phyloP scores from a whole-genome alignment of 805 yeast genomes.

The Myxozyma nipponensis region DNA sequence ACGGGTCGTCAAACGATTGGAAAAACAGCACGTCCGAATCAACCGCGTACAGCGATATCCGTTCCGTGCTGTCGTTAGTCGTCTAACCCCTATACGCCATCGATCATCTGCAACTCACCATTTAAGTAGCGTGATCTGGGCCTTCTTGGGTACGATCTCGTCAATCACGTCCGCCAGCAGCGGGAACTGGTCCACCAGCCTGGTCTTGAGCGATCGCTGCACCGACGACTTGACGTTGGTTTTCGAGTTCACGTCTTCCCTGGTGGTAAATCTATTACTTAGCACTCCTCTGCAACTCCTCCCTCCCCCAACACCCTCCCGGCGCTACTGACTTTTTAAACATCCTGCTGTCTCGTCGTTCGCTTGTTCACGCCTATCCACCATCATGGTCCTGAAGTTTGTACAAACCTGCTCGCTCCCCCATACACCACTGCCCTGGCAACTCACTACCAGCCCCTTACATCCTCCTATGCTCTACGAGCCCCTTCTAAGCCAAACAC shows the following conservation, averaged over 20 bases:
- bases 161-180: conserved; percentile 73
- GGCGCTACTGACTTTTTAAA: background rate
- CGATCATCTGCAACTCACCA: conserved; percentile 51
- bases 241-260: conserved; percentile 83
- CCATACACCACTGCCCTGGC: no score
- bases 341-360: background rate
- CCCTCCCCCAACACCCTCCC: no score
- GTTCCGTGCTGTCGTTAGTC: conserved; percentile 61
- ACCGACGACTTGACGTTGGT: conserved; percentile 90
- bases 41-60: conserved; percentile 65
- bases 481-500: no score
- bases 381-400: no score
- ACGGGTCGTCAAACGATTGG: conserved; percentile 74
- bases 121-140: conserved; percentile 72
- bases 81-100: background rate
- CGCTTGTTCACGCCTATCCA: no score
- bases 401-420: no score
- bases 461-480: no score
- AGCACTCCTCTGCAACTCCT: no score
- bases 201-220: conserved; percentile 81
- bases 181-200: conserved; percentile 69
- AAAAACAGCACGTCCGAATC: conserved; percentile 71
- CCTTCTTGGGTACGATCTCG: conserved; percentile 80
- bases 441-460: no score
- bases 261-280: conserved; percentile 44